Percentiles rank a stretch among this genome's conserved stretches.
Evolutionary conservation across 176 grass and related monocot genomes (phyloP).

Genomic region (Raddia guianensis): DNA sequence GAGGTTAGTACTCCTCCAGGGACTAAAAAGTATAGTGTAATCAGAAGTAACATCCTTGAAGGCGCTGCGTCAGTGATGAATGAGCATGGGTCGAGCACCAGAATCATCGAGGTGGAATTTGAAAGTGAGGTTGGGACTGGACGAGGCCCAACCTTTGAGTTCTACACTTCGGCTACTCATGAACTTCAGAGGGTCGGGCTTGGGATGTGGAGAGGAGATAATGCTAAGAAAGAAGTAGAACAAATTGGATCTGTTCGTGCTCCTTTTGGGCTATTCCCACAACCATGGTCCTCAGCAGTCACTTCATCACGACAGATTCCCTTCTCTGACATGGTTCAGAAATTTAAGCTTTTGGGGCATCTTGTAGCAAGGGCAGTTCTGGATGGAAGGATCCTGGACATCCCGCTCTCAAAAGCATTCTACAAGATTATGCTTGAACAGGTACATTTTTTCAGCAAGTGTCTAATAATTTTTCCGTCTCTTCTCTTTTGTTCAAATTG

Average conservation of each 20-base stretch:
- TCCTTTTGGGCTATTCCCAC: conserved; percentile 65
- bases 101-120: conserved; percentile 59
- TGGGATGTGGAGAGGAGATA: conserved; percentile 69
- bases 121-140: conserved; percentile 65
- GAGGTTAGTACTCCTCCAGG: background rate
- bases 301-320: conserved; percentile 31
- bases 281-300: conserved; percentile 45
- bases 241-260: conserved; percentile 46
- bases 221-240: background rate
- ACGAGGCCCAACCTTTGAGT: conserved; percentile 68
- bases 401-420: conserved; percentile 79
- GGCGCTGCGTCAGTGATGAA: conserved; percentile 47
- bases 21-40: conserved; percentile 53
- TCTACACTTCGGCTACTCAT: conserved; percentile 52
- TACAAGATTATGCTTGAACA: conserved; percentile 78
- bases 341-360: conserved; percentile 80
- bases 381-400: conserved; percentile 80
- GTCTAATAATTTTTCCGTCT: background rate
- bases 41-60: conserved; percentile 55
- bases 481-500: conserved; percentile 23
- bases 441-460: conserved; percentile 52
- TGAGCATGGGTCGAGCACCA: conserved; percentile 50
- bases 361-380: conserved; percentile 69
- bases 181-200: conserved; percentile 62
- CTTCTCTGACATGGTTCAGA: conserved; percentile 48